A percentile compares a stretch with the other conserved stretches of the same genome.
Evolutionary conservation across 495 filamentous ascomycete genomes (phyloP).

Genomic region (Cudoniella acicularis): DNA sequence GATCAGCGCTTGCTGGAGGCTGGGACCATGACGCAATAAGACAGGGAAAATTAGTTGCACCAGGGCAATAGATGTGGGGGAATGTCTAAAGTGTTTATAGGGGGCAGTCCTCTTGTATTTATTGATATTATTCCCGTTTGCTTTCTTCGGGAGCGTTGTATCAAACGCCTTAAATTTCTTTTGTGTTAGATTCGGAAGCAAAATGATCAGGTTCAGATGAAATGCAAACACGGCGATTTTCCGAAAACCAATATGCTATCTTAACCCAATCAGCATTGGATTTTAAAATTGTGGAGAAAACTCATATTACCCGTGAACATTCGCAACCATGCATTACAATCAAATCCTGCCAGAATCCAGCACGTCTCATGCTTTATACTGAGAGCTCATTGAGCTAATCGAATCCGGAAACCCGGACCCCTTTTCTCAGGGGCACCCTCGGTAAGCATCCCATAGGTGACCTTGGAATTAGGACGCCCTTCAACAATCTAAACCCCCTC

Average conservation of each 20-base stretch:
- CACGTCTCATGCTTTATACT: neutral
- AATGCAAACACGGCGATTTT: too few species aligned
- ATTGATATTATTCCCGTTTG: conserved; percentile 16
- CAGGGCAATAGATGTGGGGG: conserved; percentile 63
- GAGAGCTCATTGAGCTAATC: neutral
- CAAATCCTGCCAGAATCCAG: too few species aligned
- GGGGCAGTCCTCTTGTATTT: conserved; percentile 22
- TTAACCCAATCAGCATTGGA: too few species aligned
- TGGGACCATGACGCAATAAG: conserved; percentile 74
- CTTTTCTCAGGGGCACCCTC: neutral
- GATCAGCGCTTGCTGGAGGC: conserved; percentile 75
- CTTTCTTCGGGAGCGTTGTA: conserved; percentile 16
- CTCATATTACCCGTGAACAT: neutral
- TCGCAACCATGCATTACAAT: neutral
- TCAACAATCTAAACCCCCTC: too few species aligned
- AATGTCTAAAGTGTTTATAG: conserved; percentile 23
- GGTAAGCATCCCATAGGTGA: neutral
- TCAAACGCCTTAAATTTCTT: neutral
- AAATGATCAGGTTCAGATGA: too few species aligned
- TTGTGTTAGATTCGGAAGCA: too few species aligned
- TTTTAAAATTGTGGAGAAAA: neutral
- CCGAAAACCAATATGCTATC: too few species aligned
- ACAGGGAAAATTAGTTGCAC: conserved; percentile 80
- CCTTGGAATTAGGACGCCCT: too few species aligned
- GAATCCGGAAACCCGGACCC: neutral